Evolutionary conservation across 805 yeast species (phyloP).

Genomic region (Saccharomycopsis synnaedendra): DNA sequence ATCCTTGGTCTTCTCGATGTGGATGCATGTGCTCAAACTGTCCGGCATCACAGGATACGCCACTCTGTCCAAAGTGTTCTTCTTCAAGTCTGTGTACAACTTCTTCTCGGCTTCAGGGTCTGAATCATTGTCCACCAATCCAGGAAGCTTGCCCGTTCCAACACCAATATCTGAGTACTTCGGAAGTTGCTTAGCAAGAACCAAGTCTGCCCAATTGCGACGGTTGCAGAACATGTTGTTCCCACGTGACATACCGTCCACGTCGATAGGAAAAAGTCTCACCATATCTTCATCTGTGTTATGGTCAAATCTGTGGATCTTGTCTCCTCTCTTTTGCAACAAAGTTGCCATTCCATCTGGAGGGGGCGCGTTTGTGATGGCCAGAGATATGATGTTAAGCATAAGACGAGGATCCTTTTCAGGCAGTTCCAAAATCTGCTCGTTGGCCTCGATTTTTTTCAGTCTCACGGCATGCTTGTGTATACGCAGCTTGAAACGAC

Average conservation of each 20-base stretch:
- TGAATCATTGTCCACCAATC: conserved; percentile 20
- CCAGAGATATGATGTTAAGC: conserved; percentile 79
- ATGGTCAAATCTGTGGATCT: conserved; percentile 53
- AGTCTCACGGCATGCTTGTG: conserved; percentile 31
- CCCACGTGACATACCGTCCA: conserved; percentile 36
- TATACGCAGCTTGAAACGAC: conserved; percentile 54
- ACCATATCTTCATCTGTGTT: conserved; percentile 71
- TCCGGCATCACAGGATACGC: conserved; percentile 35
- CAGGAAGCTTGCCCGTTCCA: conserved; percentile 26
- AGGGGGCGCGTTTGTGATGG: conserved; percentile 88
- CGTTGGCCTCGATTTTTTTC: conserved; percentile 27
- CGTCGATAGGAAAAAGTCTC: conserved; percentile 54
- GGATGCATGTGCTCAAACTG: conserved; percentile 39
- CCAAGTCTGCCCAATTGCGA: conserved; percentile 37
- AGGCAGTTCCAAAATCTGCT: conserved; percentile 35
- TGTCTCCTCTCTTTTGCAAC: conserved; percentile 48
- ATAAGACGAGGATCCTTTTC: conserved; percentile 65
- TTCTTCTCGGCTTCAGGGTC: conserved; percentile 8
- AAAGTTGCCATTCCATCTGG: conserved; percentile 76
- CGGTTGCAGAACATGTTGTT: conserved; percentile 44
- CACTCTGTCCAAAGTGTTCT: conserved; percentile 5
- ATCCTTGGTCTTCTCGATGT: conserved; percentile 35
- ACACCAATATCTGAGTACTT: conserved; percentile 3
- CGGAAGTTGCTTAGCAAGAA: conserved; percentile 10
- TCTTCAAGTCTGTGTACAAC: conserved; percentile 1